Base-by-base conservation (phyloP, 352 stramenopile genomes). In the Phytophthora gonapodyides region DNA sequence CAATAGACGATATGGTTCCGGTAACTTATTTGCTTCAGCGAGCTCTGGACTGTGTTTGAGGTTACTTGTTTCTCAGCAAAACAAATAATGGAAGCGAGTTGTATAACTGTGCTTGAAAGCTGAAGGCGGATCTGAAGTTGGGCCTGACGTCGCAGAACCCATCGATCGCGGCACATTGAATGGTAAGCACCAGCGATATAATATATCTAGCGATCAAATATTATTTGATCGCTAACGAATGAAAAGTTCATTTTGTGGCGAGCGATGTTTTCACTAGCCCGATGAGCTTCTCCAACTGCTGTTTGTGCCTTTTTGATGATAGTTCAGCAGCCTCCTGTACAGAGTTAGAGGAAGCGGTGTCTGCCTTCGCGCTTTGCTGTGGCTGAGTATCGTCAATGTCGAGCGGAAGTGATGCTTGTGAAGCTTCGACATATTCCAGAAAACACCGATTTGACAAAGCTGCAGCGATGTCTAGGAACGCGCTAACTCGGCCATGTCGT, bases 261-360 rank as follows among this genome's bases (percentile, higher is more conserved):
- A 79, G 48, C 11, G 70, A 80, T 31, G 53, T 49, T 48, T 84
- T 74, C 24, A 88, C 71, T n/a, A 87, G 52, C 2, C 76, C 69
- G 57, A 87, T 84, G 38, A 87, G 57, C 19, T 82, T 62, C 57
- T 86, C 77, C 35, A 87, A 55, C 45, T 84, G 75, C 30, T 80
- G 64, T 44, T 78, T 85, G 54, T 84, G 76, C 34, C 16, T 45
- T 21, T 24, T 59, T 24, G 58, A 57, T 49, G 43, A 42, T 33
- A 16, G 2, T 3, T 51, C 57, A 17, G 27, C 27, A 31, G 35
- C 21, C 17, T 45, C 33, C 43, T 36, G 15, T 1, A 10, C 3
- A 8, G 15, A 16, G 17, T 63, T 33, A 11, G 15, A 15, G 9
- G 15, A n/a, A 24, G 43, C 16, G 7, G 15, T 15, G 27, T 36